Base-by-base conservation (phyloP, 2,329 filamentous ascomycete genomes). In the Ophiocordyceps sinensis region DNA sequence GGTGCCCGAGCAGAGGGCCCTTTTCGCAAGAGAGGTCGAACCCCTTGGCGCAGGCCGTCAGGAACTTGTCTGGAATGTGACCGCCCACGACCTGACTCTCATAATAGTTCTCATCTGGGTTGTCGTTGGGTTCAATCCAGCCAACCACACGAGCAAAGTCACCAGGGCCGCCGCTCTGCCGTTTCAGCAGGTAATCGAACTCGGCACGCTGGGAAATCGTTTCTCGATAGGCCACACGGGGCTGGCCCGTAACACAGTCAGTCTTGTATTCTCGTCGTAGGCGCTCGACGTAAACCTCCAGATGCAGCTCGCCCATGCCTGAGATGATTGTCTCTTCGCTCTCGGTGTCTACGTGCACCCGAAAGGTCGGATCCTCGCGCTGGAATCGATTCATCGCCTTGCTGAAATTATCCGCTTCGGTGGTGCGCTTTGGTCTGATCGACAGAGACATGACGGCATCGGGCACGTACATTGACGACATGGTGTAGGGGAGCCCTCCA, bases 351-450 rank as follows among this genome's bases (percentile, higher is more conserved):
- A 94, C 87, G 53, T 86, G 82, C 31, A 98, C 85, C 41, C 91
- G 79, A 77, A 98, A 98, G 12, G 91, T 98, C 4, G 91, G 91
- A 55, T 98, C 91, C 65, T 98, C 91, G 48, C 91, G 83, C 65
- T 95, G 89, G 75, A 98, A 98, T 51, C 91, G 85, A 61, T 89
- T 91, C 79, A 98, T 96, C 51, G 91, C 91, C 68, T 98, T 98
- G 57, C 82, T 88, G 73, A 98, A 98, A 68, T 93, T 91, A 58
- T 85, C 79, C 44, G 82, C 79, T 55, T 98, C 89, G 60, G 85
- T 91, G 59, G 76, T 87, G 60, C 85, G 79, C 72, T 96, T 96
- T 38, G 91, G 91, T 64, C 85, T 87, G 70, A 98, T 96, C 19
- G 88, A 95, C 35, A 98, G 78, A 15, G 89, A 96, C 65, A 98